Evolutionary conservation across 164 flowering plant species (phyloP), one percentile per base, ranked within the genome.

Genomic region (Amborella trichopoda): DNA sequence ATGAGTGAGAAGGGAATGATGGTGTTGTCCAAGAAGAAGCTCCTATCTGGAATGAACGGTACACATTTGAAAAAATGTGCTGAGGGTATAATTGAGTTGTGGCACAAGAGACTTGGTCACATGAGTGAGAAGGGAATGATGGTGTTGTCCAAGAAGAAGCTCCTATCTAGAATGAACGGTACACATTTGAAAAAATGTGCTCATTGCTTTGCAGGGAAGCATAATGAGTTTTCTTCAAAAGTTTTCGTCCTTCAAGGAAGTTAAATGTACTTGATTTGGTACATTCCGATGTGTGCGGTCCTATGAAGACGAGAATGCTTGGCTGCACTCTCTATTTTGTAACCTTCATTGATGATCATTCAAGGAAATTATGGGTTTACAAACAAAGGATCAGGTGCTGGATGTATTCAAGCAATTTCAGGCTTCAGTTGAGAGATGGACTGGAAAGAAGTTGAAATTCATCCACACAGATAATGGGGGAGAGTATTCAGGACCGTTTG

Each of bases 181-280:
- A n/a, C n/a, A n/a, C n/a, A n/a, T n/a, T n/a, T n/a, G n/a, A n/a
- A n/a, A n/a, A n/a, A n/a, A n/a, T n/a, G n/a, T n/a, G n/a, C 68
- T 88, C 96, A 52, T 75, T 66, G 40, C 79, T 91, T 91, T 87
- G 28, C 44, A 68, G 34, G 26, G 27, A 40, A 11, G 23, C 9
- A 22, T 42, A 22, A 11, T n/a, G 17, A 39, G 17, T 39, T 39
- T 39, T 22, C 17, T 39, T 39, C 43, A 39, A 39, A 22, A 39
- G 43, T 9, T 10, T 16, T 16, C 43, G 20, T 16, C 17, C 10
- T 16, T 16, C 17, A 9, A 10, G 43, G 9, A 39, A 8, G 43
- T 22, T 22, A 16, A 16, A 22, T 14, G 17, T 42, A 12, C 18
- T 22, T 5, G 28, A 22, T 11, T 23, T 3, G 25, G 30, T 25